Conservation (phyloP, 2,329 filamentous ascomycete genomes). For the Pseudogymnoascus sp. region DNA sequence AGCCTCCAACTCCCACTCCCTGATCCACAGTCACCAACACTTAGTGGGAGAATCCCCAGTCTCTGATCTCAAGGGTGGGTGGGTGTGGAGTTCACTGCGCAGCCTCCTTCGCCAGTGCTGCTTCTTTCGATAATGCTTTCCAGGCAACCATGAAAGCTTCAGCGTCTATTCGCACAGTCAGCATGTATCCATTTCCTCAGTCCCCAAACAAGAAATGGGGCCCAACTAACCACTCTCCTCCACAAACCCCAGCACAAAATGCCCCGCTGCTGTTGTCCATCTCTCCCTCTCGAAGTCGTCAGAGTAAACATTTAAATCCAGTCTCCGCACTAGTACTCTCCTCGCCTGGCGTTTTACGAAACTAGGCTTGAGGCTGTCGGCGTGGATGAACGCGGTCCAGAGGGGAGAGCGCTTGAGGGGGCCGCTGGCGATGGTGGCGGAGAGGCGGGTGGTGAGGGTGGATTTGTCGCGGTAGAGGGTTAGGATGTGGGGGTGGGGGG, state of each 20-base stretch:
- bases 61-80: too few relatives aligned
- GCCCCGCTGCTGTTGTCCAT: constrained; percentile 35
- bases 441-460: constrained; percentile 44
- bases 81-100: not conserved
- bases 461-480: constrained; percentile 44
- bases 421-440: constrained; percentile 48
- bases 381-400: constrained; percentile 50
- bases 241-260: constrained; percentile 27
- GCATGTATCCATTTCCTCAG: not conserved
- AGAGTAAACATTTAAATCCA: constrained; percentile 53
- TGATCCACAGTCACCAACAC: too few relatives aligned
- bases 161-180: not conserved
- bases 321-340: constrained; percentile 43
- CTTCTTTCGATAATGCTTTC: not conserved
- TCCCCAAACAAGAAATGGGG: not conserved
- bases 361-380: not conserved
- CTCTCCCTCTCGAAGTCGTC: constrained; percentile 45
- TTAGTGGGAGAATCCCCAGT: too few relatives aligned
- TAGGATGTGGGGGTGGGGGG: constrained; percentile 42
- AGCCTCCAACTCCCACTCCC: too few relatives aligned
- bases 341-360: constrained; percentile 43
- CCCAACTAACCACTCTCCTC: constrained; percentile 19
- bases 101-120: not conserved
- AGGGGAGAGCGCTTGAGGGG: constrained; percentile 47
- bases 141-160: not conserved